These are phyloP conservation scores for Canna indica DNA, from an alignment of 176 grass and related monocot genomes.

Conservation along the genomic window DNA sequence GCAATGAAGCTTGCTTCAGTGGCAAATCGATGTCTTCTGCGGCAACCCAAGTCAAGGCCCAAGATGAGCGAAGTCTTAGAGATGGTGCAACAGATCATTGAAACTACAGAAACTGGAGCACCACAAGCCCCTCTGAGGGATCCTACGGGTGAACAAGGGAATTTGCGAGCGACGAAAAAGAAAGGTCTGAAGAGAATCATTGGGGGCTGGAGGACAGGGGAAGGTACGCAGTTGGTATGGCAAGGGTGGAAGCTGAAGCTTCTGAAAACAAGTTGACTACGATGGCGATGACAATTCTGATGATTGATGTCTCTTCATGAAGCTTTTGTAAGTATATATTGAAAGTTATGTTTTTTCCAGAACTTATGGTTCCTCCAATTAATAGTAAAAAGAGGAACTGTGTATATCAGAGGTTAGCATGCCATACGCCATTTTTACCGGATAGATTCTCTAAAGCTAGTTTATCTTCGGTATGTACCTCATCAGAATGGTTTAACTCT, in stretches of 20 bases:
- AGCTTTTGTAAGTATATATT: background rate
- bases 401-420: background rate
- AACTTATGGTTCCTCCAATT: background rate
- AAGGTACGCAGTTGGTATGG: slow-evolving; percentile 38
- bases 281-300: background rate
- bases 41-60: slow-evolving; percentile 58
- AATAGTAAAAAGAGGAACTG: background rate
- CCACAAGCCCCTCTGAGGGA: slow-evolving; percentile 54
- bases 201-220: slow-evolving; percentile 30
- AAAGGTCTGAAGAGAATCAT: slow-evolving; percentile 43
- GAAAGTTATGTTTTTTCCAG: background rate
- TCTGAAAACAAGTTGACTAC: slow-evolving; percentile 40
- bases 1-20: slow-evolving; percentile 50
- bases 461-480: background rate
- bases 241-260: slow-evolving; percentile 55
- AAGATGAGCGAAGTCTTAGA: slow-evolving; percentile 93
- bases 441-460: background rate
- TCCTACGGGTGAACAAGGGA: slow-evolving; percentile 10
- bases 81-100: slow-evolving; percentile 55
- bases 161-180: slow-evolving; percentile 30
- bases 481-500: background rate
- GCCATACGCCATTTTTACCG: background rate
- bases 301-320: too few relatives aligned
- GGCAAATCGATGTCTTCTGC: slow-evolving; percentile 68
- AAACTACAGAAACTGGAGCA: slow-evolving; percentile 30